Percentiles rank a stretch among this genome's conserved stretches.
Conservation (phyloP, 192 early-diverging fungal genomes). For the Backusella tarrabulga region DNA sequence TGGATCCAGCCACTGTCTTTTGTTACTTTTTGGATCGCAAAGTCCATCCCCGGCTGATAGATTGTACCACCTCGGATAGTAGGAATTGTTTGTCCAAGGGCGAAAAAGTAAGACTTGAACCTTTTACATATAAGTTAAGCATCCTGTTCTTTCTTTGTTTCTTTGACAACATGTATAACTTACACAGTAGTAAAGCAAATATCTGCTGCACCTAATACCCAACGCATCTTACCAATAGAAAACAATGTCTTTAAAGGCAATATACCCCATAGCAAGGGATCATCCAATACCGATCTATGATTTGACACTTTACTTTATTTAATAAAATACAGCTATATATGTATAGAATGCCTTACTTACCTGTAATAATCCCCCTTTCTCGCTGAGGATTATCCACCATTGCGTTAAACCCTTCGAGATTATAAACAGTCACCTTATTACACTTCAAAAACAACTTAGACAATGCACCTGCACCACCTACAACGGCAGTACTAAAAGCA, state of each 20-base stretch:
- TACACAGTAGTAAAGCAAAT: conserved; percentile 78
- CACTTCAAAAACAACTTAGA: conserved; percentile 34
- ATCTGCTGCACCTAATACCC: conserved; percentile 87
- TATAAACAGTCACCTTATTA: conserved; percentile 40
- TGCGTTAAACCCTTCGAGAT: conserved; percentile 60
- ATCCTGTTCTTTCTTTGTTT: background rate
- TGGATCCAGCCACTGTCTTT: conserved; percentile 78
- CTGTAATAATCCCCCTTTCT: conserved; percentile 62
- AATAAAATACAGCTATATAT: background rate
- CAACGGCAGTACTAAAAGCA: conserved; percentile 8
- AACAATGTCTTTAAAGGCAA: conserved; percentile 57
- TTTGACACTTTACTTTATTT: conserved; percentile 56
- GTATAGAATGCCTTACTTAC: conserved; percentile 24
- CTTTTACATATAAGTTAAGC: conserved; percentile 27
- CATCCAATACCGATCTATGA: conserved; percentile 73
- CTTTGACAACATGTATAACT: background rate
- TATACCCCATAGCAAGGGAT: conserved; percentile 75
- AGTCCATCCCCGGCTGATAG: conserved; percentile 82
- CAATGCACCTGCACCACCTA: conserved; percentile 25
- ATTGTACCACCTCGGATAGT: conserved; percentile 82
- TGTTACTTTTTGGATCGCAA: conserved; percentile 61
- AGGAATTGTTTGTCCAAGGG: conserved; percentile 79
- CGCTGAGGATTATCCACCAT: conserved; percentile 54
- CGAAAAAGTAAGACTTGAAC: conserved; percentile 59
- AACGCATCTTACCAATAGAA: conserved; percentile 58